Base-by-base conservation (phyloP, 768 basidiomycete species). In the Chalciporus piperatus region DNA sequence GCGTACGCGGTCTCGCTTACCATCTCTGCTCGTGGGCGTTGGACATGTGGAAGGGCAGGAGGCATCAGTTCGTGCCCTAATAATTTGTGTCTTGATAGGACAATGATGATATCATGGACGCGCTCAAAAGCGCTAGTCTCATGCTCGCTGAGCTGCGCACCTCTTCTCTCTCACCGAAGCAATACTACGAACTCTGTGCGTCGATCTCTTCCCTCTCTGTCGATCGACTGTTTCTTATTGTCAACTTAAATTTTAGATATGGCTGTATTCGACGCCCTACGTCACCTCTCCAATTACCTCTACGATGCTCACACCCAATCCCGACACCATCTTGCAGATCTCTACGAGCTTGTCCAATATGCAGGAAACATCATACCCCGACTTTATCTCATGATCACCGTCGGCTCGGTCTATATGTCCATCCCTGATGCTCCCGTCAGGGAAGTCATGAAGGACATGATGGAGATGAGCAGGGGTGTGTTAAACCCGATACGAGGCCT, bases 401-500 rank as follows among this genome's bases (percentile, higher is more conserved):
- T 99, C 55, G 97, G 97, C 57, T 92, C 96, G 1, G 95, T 98
- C 32, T 99, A 98, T 78, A 98, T 99, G 97, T 94, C 93, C 25
- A 86, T 98, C 46, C 85, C 93, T 3, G 96, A 97, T 52, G 95
- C 96, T 10, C 96, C 96, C 4, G 86, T 98, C 50, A 97, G 94
- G 77, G 96, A 99, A 74, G 93, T 99, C 56, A 99, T 98, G 96
- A 98, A 97, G 78, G 97, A 99, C 71, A 98, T 98, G 96, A 89
- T 99, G 89, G 97, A 99, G 71, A 98, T 98, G 97, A 93, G 93
- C 32, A 78, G 94, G 17, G 97, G 97, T 54, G 93, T 99, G 5
- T 78, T 98, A 56, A 94, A 98, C 67, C 96, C 97, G n/a, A 92
- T 94, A 45, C 80, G 97, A 41, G 97, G 97, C 16, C 74, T 99